Evolutionary conservation across 805 yeast genomes (phyloP).

Genomic region (Cyberlindnera galapagoensis): DNA sequence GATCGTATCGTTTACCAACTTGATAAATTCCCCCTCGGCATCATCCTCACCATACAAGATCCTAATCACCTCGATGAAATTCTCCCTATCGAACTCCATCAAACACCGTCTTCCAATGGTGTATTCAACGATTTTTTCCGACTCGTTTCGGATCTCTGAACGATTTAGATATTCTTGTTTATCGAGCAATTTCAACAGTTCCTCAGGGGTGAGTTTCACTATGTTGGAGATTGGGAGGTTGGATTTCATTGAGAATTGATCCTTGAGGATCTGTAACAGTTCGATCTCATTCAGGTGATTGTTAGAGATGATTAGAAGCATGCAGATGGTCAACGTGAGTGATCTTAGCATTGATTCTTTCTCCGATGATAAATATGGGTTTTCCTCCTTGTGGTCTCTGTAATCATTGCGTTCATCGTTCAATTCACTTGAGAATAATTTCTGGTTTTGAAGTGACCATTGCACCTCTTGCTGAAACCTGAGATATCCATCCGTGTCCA

Average conservation of each 20-base stretch:
- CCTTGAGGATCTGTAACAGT: slow-evolving; percentile 32
- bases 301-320: slow-evolving; percentile 19
- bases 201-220: slow-evolving; percentile 13
- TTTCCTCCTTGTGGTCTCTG: slow-evolving; percentile 13
- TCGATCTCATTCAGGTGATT: slow-evolving; percentile 34
- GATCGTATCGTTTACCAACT: slow-evolving; percentile 10
- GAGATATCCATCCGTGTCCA: slow-evolving; percentile 10
- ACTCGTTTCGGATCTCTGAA: slow-evolving; percentile 13
- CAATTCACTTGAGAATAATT: slow-evolving; percentile 19
- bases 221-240: slow-evolving; percentile 6
- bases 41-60: slow-evolving; percentile 20
- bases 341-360: slow-evolving; percentile 17
- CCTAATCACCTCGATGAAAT: slow-evolving; percentile 18
- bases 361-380: slow-evolving; percentile 15
- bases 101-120: slow-evolving; percentile 25
- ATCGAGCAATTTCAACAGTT: slow-evolving; percentile 21
- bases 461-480: slow-evolving; percentile 14
- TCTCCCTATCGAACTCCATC: slow-evolving; percentile 22
- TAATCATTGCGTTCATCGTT: slow-evolving; percentile 21
- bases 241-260: slow-evolving; percentile 26
- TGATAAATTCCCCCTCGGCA: slow-evolving; percentile 12
- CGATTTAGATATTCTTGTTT: slow-evolving; percentile 22
- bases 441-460: slow-evolving; percentile 10
- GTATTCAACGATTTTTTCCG: slow-evolving; percentile 25
- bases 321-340: slow-evolving; percentile 15